phyloP scores from a whole-genome alignment of 306 rosid species.

The Abrus pulchellus region DNA sequence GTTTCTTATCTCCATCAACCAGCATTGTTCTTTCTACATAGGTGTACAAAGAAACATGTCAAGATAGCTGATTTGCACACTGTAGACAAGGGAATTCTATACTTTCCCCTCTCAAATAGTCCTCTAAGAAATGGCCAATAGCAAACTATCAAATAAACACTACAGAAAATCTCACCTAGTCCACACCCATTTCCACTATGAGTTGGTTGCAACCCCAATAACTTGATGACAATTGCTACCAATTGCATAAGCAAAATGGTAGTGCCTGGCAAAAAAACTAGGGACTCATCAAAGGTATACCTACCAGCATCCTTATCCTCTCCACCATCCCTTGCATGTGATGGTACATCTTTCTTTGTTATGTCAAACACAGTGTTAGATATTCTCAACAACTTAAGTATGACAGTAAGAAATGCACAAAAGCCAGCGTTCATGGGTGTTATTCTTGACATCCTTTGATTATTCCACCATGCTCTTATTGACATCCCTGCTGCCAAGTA shows the following conservation, averaged over 20 bases:
- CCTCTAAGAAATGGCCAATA: constrained; percentile 71
- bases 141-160: constrained; percentile 60
- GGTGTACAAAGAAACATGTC: constrained; percentile 54
- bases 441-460: constrained; percentile 66
- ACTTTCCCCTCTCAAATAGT: constrained; percentile 61
- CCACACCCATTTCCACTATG: constrained; percentile 49
- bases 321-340: neutral
- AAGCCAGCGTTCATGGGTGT: constrained; percentile 54
- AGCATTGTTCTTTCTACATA: constrained; percentile 31
- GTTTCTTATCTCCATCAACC: constrained; percentile 14
- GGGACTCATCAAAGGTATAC: constrained; percentile 65
- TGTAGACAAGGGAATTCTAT: constrained; percentile 69
- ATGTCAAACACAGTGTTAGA: constrained; percentile 63
- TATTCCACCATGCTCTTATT: constrained; percentile 80
- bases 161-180: constrained; percentile 56
- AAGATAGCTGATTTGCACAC: constrained; percentile 55
- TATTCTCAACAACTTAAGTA: constrained; percentile 57
- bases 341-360: constrained; percentile 61
- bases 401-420: constrained; percentile 51
- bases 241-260: constrained; percentile 68
- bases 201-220: constrained; percentile 43
- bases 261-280: constrained; percentile 65
- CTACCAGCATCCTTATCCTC: constrained; percentile 45
- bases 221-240: constrained; percentile 47
- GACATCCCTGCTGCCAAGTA: constrained; percentile 55